phyloP scores from a whole-genome alignment of 2,329 filamentous ascomycete species.

The Pseudocercospora musae region DNA sequence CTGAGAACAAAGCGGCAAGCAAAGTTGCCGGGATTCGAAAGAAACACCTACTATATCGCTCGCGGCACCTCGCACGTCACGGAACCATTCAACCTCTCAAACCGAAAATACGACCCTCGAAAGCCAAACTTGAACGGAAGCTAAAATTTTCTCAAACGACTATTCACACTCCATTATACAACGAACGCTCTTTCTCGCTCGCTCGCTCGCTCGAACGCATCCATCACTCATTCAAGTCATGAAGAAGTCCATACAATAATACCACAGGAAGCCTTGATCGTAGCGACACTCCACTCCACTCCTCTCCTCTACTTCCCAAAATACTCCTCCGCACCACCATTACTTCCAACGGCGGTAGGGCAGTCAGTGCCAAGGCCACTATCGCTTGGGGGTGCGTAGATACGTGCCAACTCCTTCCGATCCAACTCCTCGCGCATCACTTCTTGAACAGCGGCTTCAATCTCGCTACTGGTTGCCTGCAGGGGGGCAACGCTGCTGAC shows the following conservation, averaged over 20 bases:
- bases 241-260: background rate
- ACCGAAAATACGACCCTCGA: too few relatives aligned
- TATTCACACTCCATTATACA: background rate
- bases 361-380: slow-evolving; percentile 40
- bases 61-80: too few relatives aligned
- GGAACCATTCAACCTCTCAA: too few relatives aligned
- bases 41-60: too few relatives aligned
- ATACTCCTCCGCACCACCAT: slow-evolving; percentile 20
- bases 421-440: slow-evolving; percentile 20
- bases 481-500: slow-evolving; percentile 16
- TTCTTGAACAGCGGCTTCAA: slow-evolving; percentile 17
- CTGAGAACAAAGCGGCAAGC: too few relatives aligned
- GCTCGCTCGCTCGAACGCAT: background rate
- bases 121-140: background rate
- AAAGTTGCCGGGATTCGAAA: too few relatives aligned
- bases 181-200: background rate
- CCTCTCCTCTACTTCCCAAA: slow-evolving; percentile 15
- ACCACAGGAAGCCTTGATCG: background rate
- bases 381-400: slow-evolving; percentile 37
- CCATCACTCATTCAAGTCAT: background rate
- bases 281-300: background rate
- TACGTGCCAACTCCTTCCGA: slow-evolving; percentile 20
- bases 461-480: slow-evolving; percentile 16
- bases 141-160: background rate
- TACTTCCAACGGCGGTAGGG: slow-evolving; percentile 31